Evolutionary conservation across 257 asterid species (phyloP).

Genomic region (Solanum raphanifolium): DNA sequence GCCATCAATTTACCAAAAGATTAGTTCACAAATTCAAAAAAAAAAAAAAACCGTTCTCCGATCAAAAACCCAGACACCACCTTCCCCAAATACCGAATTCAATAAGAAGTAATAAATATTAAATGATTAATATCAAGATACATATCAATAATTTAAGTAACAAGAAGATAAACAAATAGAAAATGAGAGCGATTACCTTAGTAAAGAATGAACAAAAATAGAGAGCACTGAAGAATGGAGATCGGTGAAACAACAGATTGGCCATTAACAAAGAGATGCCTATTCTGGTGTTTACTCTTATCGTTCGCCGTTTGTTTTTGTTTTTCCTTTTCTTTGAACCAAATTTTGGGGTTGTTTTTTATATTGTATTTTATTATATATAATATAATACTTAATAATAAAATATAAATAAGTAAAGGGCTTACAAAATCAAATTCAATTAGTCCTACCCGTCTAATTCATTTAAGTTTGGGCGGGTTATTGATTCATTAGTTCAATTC

Average conservation of each 20-base stretch:
- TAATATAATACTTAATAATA: no score
- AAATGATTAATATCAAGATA: background rate
- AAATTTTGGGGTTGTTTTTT: background rate
- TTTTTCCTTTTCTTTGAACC: background rate
- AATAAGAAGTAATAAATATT: background rate
- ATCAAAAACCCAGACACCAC: background rate
- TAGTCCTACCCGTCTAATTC: no score
- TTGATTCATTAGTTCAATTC: no score
- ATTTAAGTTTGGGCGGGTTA: no score
- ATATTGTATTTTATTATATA: background rate
- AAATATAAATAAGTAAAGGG: no score
- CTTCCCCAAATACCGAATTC: background rate
- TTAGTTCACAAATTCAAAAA: background rate
- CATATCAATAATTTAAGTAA: background rate
- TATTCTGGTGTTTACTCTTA: background rate
- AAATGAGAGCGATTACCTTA: background rate
- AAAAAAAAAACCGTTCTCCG: background rate
- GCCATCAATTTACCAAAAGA: background rate
- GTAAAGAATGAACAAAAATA: background rate
- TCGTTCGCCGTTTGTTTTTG: background rate
- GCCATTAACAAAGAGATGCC: background rate
- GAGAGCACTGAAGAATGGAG: background rate
- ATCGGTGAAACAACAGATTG: background rate
- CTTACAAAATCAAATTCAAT: no score
- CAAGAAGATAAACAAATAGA: background rate